Base-by-base conservation (phyloP, 2,329 filamentous ascomycete species). In the Aplosporella prunicola region DNA sequence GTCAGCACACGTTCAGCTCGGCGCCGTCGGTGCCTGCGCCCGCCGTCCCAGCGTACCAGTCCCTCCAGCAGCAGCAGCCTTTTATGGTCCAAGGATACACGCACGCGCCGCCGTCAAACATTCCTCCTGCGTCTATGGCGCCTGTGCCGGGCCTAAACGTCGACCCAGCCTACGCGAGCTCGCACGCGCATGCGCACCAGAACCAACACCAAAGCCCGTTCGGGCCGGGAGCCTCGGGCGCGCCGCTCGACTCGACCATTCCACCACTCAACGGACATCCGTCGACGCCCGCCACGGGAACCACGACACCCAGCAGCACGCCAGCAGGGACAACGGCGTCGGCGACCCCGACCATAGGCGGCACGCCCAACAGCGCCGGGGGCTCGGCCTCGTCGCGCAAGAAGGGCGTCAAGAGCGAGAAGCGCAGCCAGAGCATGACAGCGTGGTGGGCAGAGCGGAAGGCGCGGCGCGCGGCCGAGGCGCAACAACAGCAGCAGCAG, bases 361-460 rank as follows among this genome's bases (percentile, higher is more conserved):
- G n/a, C n/a, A n/a, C 23, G 23, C 23, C 23, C 9, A n/a, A 25
- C 9, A 8, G 23, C 9, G 23, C 23, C 9, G 23, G n/a, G n/a
- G 23, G 9, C 9, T 25, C n/a, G 9, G 28, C 16, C 14, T 26
- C 28, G 10, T 17, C 23, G 9, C 26, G 26, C n/a, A 38, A 41
- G 30, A 40, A 47, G 18, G 43, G 55, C 17, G 60, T 63, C 13
- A 64, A 64, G 44, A 62, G 58, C 23, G 62, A 65, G 42, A 66
- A 65, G 45, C 53, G 62, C 10, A 62, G 58, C 33, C 53, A 61
- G 31, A 61, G 56, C 9, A 65, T 66, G 62, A 64, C 61, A 2
- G 56, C 59, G n/a, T 66, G 62, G 62, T 66, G 62, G 62, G 61
- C 61, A 2, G 58, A 62, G 41, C 54, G 62, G 6, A 66, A 66